phyloP scores from a whole-genome alignment of 1,284 basidiomycete genomes.

The Cerrena zonata region DNA sequence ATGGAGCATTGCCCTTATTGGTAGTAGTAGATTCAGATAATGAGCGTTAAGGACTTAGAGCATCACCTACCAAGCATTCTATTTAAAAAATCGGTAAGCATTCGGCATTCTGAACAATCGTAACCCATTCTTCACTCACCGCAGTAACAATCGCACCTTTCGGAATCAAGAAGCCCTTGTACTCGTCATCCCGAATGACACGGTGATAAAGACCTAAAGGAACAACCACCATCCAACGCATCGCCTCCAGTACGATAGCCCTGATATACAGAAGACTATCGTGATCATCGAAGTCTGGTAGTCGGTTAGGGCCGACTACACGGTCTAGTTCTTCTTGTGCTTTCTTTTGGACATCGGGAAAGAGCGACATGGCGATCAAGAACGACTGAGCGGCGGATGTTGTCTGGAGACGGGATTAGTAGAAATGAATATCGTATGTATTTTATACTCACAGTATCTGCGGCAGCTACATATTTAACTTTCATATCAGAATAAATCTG shows the following conservation, averaged over 20 bases:
- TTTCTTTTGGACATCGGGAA: constrained; percentile 10
- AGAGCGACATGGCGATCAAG: constrained; percentile 3
- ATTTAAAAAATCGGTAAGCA: neutral
- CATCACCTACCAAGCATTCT: constrained; percentile 4
- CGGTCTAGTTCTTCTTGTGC: constrained; percentile 26
- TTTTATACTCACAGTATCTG: neutral
- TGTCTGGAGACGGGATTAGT: constrained; percentile 2
- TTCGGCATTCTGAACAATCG: neutral
- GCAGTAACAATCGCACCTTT: constrained; percentile 10
- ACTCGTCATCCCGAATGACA: constrained; percentile 13
- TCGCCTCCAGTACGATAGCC: constrained; percentile 5
- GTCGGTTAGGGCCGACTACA: constrained; percentile 11
- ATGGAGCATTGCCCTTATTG: neutral
- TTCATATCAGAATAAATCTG: constrained; percentile 3
- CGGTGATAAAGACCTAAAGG: neutral
- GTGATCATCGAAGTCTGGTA: constrained; percentile 7
- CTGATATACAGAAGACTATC: constrained; percentile 1
- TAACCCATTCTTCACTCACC: neutral
- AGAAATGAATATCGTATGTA: neutral
- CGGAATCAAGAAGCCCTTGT: constrained; percentile 23
- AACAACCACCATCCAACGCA: neutral
- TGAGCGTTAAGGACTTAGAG: neutral
- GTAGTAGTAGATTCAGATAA: neutral
- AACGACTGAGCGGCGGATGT: constrained; percentile 2
- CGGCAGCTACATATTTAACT: constrained; percentile 1